Percentiles rank a stretch among this genome's conserved stretches.
These are phyloP conservation scores for Podochytrium sp. DNA, from an alignment of 192 early-diverging fungal genomes.

Conservation along the genomic window DNA sequence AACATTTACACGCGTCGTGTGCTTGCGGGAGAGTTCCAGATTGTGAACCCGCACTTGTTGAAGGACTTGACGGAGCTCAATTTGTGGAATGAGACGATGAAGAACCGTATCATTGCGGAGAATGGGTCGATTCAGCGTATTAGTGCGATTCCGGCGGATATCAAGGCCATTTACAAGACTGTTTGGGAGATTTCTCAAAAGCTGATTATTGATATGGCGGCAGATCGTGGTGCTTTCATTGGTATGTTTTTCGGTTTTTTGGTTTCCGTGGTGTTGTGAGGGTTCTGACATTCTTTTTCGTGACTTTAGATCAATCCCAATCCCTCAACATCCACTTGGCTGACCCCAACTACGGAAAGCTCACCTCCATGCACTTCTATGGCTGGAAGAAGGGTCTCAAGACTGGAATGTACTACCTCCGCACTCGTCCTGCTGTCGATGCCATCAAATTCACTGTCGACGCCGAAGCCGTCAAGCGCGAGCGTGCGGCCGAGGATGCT, in stretches of 20 bases:
- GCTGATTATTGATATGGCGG: constrained; percentile 94
- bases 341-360: constrained; percentile 91
- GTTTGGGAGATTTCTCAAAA: constrained; percentile 93
- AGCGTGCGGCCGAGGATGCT: constrained; percentile 19
- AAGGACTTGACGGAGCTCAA: constrained; percentile 92
- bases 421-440: constrained; percentile 92
- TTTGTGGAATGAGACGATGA: constrained; percentile 93
- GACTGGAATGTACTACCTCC: constrained; percentile 99
- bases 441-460: constrained; percentile 99
- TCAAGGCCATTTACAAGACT: constrained; percentile 97
- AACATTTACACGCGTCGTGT: constrained; percentile 98
- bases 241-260: constrained; percentile 32
- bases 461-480: constrained; percentile 60
- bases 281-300: background rate
- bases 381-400: constrained; percentile 98
- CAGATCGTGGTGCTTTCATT: constrained; percentile 95
- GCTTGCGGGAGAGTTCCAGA: constrained; percentile 96
- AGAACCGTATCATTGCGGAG: constrained; percentile 92
- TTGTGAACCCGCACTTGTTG: constrained; percentile 95
- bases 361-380: constrained; percentile 98
- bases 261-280: constrained; percentile 8
- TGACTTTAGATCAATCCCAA: constrained; percentile 82
- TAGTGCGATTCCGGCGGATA: constrained; percentile 74
- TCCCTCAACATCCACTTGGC: constrained; percentile 94
- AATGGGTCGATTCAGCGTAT: constrained; percentile 87